A percentile compares a stretch with the other conserved stretches of the same genome.
These are phyloP conservation scores for Endogone sp. DNA, from an alignment of 192 early-diverging fungal genomes.

Conservation along the genomic window DNA sequence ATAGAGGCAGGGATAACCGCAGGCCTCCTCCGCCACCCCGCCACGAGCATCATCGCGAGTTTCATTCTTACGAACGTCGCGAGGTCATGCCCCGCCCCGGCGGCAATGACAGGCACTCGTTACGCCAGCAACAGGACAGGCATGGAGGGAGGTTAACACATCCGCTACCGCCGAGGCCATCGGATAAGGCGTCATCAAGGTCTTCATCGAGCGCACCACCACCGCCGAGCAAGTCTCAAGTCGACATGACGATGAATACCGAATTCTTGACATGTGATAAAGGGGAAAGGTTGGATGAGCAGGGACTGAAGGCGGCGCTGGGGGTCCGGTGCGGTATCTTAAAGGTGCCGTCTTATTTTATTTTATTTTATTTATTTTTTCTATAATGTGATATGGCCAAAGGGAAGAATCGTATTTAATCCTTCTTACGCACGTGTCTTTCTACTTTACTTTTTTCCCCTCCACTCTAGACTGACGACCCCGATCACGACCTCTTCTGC, in stretches of 20 bases:
- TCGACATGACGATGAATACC: conserved; percentile 25
- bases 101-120: not conserved
- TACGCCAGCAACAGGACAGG: not conserved
- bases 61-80: not conserved
- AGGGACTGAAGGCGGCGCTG: not conserved
- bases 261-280: conserved; percentile 24
- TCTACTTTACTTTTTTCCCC: conserved; percentile 19
- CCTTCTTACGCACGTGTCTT: conserved; percentile 4
- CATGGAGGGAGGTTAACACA: not conserved
- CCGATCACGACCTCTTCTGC: conserved; percentile 10
- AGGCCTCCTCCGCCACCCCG: no score
- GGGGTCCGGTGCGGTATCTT: not conserved
- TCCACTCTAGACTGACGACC: conserved; percentile 11
- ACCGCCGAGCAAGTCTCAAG: not conserved
- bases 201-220: conserved; percentile 4
- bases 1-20: no score
- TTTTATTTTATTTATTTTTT: not conserved
- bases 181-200: not conserved
- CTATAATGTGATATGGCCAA: not conserved
- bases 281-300: not conserved
- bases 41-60: not conserved
- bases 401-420: not conserved
- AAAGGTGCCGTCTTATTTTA: not conserved
- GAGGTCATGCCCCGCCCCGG: not conserved
- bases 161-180: not conserved